Evolutionary conservation across 2,329 filamentous ascomycete genomes (phyloP).

Genomic region (Sordariomycetes sp.): DNA sequence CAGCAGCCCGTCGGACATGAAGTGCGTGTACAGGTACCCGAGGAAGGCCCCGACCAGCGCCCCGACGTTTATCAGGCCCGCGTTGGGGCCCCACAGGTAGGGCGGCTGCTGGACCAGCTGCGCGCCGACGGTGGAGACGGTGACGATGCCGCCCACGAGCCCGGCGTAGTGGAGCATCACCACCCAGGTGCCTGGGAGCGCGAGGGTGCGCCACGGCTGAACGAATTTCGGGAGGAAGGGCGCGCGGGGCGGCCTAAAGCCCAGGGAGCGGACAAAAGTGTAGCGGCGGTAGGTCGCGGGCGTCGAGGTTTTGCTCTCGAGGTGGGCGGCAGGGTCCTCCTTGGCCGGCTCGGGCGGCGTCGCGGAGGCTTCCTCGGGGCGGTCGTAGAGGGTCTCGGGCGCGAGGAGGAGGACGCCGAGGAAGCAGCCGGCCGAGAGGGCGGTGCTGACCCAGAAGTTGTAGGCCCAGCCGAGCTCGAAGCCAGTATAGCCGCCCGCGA

Average conservation of each 20-base stretch:
- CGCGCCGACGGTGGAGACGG: constrained; percentile 77
- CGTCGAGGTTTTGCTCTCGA: constrained; percentile 48
- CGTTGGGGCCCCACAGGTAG: constrained; percentile 73
- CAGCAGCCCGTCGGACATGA: constrained; percentile 63
- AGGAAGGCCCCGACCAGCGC: constrained; percentile 77
- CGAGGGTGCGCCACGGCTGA: constrained; percentile 73
- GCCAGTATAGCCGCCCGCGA: constrained; percentile 80
- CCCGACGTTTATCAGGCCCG: constrained; percentile 76
- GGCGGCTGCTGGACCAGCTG: constrained; percentile 73
- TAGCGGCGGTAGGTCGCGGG: constrained; percentile 41
- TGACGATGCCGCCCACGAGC: constrained; percentile 90
- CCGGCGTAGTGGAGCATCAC: constrained; percentile 69
- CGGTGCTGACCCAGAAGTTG: constrained; percentile 81
- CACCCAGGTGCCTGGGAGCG: constrained; percentile 82
- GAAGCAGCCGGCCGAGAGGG: constrained; percentile 53
- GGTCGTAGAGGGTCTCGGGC: constrained; percentile 21
- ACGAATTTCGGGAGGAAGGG: constrained; percentile 52
- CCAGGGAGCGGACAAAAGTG: constrained; percentile 30
- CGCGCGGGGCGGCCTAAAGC: constrained; percentile 72
- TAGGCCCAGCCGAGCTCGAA: constrained; percentile 67
- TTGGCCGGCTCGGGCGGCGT: neutral
- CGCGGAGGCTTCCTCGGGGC: constrained; percentile 4
- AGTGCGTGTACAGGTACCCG: constrained; percentile 64
- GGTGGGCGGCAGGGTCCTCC: constrained; percentile 18
- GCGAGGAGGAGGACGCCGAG: constrained; percentile 16